Conservation (phyloP, 2,329 filamentous ascomycete genomes). For the Botryotinia globosa region DNA sequence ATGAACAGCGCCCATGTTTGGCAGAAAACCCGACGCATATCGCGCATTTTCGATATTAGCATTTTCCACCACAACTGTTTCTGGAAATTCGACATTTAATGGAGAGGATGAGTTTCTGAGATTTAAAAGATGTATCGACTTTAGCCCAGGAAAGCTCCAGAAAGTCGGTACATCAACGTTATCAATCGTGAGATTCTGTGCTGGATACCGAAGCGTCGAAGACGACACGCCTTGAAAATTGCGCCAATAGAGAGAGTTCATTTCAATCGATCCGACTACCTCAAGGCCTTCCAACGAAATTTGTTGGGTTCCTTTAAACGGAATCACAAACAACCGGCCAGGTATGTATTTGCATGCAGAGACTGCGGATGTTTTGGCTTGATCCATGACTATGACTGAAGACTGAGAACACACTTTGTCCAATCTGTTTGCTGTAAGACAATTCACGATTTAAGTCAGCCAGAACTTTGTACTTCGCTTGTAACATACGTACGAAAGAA, state of each 20-base stretch:
- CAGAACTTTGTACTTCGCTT: neutral
- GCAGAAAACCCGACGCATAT: neutral
- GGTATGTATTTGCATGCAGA: neutral
- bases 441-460: neutral
- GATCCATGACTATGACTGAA: accelerated
- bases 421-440: neutral
- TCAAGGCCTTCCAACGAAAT: neutral
- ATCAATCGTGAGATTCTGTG: neutral
- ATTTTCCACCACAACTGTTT: neutral
- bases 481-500: neutral
- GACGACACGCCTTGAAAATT: neutral
- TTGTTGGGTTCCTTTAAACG: no score
- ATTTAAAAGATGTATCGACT: accelerated
- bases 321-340: neutral
- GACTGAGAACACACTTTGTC: neutral
- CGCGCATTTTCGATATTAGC: neutral
- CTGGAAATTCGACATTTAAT: neutral
- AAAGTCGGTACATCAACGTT: neutral
- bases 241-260: no score
- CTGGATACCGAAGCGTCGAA: neutral
- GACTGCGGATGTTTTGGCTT: neutral
- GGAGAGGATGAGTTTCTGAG: neutral
- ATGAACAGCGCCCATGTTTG: neutral
- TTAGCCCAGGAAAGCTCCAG: neutral
- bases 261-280: neutral